Percentiles rank a stretch among this genome's conserved stretches.
phyloP scores from a whole-genome alignment of 148 eudicot species.

The Pouteria glomerata region DNA sequence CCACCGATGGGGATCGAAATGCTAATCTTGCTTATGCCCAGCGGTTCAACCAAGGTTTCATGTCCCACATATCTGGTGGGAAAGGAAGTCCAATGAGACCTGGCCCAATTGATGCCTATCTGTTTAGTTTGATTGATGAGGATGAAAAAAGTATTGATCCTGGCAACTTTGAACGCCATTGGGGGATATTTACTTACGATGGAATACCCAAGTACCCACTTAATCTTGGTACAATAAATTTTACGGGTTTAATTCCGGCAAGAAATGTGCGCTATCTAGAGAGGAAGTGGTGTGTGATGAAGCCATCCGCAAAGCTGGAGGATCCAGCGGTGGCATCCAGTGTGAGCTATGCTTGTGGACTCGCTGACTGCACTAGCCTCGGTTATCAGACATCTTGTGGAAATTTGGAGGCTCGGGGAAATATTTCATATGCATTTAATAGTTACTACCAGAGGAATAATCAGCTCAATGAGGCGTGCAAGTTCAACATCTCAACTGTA shows the following conservation, averaged over 20 bases:
- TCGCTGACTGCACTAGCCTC: conserved; percentile 77
- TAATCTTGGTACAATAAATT: conserved; percentile 54
- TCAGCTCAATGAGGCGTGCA: conserved; percentile 73
- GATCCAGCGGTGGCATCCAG: conserved; percentile 54
- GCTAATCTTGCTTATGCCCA: conserved; percentile 60
- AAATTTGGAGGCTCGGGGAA: conserved; percentile 58
- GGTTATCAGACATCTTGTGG: conserved; percentile 78
- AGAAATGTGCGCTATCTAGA: conserved; percentile 46
- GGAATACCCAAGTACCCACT: conserved; percentile 67
- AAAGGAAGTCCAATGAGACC: conserved; percentile 91
- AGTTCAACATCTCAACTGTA: conserved; percentile 58
- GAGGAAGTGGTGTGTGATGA: conserved; percentile 76
- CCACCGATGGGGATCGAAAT: conserved; percentile 82
- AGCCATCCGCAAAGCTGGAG: conserved; percentile 45
- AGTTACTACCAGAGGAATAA: conserved; percentile 75
- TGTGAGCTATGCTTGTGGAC: conserved; percentile 81
- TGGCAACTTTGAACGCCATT: conserved; percentile 82
- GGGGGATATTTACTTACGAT: conserved; percentile 76
- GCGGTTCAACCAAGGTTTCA: conserved; percentile 85
- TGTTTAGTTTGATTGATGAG: conserved; percentile 82
- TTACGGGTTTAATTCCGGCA: conserved; percentile 40
- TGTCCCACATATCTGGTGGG: conserved; percentile 59
- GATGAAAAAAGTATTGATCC: conserved; percentile 82
- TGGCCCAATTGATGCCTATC: conserved; percentile 61
- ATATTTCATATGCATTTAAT: conserved; percentile 75